Evolutionary conservation across 768 basidiomycete genomes (phyloP).

Genomic region (Termitomyces sp.): DNA sequence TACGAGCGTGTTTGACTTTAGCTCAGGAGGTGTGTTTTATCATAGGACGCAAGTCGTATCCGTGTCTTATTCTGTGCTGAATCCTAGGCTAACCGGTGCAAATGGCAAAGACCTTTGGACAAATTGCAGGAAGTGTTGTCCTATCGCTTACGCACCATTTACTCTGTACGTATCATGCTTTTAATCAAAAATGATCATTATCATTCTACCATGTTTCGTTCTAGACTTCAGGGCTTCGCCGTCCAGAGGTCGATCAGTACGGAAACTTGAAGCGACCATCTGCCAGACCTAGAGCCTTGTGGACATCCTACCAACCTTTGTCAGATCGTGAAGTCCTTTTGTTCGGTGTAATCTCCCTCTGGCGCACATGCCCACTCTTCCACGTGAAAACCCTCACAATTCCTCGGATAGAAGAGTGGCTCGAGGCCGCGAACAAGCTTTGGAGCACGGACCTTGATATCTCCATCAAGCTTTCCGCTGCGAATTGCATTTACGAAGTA

Average conservation of each 20-base stretch:
- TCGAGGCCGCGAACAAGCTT: constrained; percentile 39
- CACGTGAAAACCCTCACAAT: constrained; percentile 40
- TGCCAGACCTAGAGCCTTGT: constrained; percentile 56
- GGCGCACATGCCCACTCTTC: constrained; percentile 54
- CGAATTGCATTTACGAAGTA: constrained; percentile 41
- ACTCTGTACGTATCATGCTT: constrained; percentile 37
- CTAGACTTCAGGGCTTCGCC: constrained; percentile 45
- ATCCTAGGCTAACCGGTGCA: constrained; percentile 40
- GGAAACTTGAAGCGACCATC: constrained; percentile 50
- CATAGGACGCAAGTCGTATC: background rate
- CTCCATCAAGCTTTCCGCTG: constrained; percentile 57
- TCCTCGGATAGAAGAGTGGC: constrained; percentile 40
- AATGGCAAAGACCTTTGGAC: constrained; percentile 51
- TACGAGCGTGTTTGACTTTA: constrained; percentile 68
- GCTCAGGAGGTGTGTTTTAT: constrained; percentile 49
- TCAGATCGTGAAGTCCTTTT: constrained; percentile 67
- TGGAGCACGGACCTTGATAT: constrained; percentile 63
- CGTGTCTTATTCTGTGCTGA: background rate
- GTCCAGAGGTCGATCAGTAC: constrained; percentile 55
- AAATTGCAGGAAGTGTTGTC: constrained; percentile 40
- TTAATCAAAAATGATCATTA: background rate
- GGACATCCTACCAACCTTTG: constrained; percentile 48
- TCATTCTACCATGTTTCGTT: background rate
- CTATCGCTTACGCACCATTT: constrained; percentile 46
- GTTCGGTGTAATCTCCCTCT: constrained; percentile 63